These are phyloP conservation scores for Tuber microsphaerosporum DNA, from an alignment of 495 filamentous ascomycete genomes.

Conservation along the genomic window DNA sequence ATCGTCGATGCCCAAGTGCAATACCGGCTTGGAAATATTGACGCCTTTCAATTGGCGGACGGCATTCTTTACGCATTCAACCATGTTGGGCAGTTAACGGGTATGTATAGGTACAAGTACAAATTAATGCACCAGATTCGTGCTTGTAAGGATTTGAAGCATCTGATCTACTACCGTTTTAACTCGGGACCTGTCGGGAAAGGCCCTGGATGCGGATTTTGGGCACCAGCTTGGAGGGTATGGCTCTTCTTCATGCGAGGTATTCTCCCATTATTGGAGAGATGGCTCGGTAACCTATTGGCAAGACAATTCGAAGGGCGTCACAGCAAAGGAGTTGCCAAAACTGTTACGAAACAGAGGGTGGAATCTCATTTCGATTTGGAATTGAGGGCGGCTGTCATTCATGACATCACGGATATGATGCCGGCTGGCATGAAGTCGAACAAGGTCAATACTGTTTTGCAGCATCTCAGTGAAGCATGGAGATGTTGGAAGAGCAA, in stretches of 20 bases:
- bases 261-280: slow-evolving; percentile 91
- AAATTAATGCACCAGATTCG: slow-evolving; percentile 99
- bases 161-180: slow-evolving; percentile 98
- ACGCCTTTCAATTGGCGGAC: slow-evolving; percentile 97
- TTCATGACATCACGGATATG: slow-evolving; percentile 99
- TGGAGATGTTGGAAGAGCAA: slow-evolving; percentile 99
- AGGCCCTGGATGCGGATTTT: slow-evolving; percentile 97
- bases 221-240: slow-evolving; percentile 97
- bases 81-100: slow-evolving; percentile 95
- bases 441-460: slow-evolving; percentile 96
- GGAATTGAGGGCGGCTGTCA: slow-evolving; percentile 94
- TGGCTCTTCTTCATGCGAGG: slow-evolving; percentile 99
- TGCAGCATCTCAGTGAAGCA: slow-evolving; percentile 94
- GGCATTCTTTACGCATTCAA: slow-evolving; percentile 99
- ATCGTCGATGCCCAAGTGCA: slow-evolving; percentile 99
- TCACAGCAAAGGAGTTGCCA: slow-evolving; percentile 98
- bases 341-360: slow-evolving; percentile 98
- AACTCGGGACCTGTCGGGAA: slow-evolving; percentile 97
- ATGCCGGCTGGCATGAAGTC: slow-evolving; percentile 99
- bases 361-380: slow-evolving; percentile 99
- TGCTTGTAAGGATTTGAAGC: slow-evolving; percentile 98
- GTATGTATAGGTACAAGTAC: slow-evolving; percentile 99
- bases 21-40: slow-evolving; percentile 95
- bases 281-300: slow-evolving; percentile 95
- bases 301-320: slow-evolving; percentile 97